Conservation (phyloP, 805 yeast species). For the Candida parachauliodes region DNA sequence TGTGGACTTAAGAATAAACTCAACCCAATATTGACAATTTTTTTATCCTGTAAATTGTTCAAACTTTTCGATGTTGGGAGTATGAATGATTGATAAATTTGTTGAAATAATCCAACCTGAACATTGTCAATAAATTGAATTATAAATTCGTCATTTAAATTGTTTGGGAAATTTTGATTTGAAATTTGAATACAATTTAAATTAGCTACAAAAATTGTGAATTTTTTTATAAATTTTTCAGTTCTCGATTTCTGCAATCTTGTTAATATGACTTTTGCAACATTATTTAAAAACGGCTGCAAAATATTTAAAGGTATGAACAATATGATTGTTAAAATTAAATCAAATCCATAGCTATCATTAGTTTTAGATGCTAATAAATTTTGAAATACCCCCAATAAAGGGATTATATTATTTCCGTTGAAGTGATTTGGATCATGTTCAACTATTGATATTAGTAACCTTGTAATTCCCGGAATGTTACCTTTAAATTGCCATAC, state of each 20-base stretch:
- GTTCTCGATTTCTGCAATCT: conserved; percentile 79
- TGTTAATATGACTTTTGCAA: conserved; percentile 72
- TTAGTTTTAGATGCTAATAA: conserved; percentile 79
- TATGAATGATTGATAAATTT: conserved; percentile 46
- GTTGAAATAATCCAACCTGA: conserved; percentile 57
- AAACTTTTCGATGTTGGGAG: conserved; percentile 48
- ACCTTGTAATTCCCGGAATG: conserved; percentile 85
- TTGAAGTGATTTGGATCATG: conserved; percentile 44
- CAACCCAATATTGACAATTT: conserved; percentile 49
- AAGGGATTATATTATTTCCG: conserved; percentile 55
- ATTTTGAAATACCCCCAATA: conserved; percentile 95
- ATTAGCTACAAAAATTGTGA: conserved; percentile 55
- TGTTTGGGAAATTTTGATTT: conserved; percentile 6
- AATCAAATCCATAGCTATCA: conserved; percentile 81
- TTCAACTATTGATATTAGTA: conserved; percentile 62
- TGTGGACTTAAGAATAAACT: conserved; percentile 34
- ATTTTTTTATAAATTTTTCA: conserved; percentile 71
- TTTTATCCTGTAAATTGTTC: conserved; percentile 53
- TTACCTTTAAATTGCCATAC: conserved; percentile 94
- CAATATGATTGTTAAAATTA: conserved; percentile 65
- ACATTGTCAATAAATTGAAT: conserved; percentile 67
- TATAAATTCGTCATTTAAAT: conserved; percentile 44
- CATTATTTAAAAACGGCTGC: conserved; percentile 57
- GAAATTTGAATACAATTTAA: conserved; percentile 13
- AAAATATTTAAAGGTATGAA: conserved; percentile 50